phyloP scores from a whole-genome alignment of 495 filamentous ascomycete genomes.

The Neurospora sp. region DNA sequence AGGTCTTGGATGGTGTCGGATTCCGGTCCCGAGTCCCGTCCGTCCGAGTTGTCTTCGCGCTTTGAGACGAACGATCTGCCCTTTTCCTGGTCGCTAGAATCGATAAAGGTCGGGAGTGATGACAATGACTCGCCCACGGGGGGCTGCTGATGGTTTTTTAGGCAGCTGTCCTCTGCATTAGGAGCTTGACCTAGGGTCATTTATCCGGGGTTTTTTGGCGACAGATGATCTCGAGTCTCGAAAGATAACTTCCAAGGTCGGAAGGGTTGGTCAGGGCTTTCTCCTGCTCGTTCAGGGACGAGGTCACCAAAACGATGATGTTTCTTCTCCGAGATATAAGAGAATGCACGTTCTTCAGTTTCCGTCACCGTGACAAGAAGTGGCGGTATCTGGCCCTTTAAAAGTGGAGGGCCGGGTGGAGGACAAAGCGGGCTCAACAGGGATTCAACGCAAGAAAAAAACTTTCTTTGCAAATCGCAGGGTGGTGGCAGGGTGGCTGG shows the following conservation, averaged over 20 bases:
- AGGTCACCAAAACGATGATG: background rate
- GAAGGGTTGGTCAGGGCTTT: background rate
- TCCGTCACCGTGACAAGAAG: background rate
- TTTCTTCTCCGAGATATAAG: background rate
- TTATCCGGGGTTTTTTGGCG: background rate
- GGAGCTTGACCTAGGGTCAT: conserved; percentile 16
- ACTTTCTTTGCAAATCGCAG: background rate
- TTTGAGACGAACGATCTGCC: background rate
- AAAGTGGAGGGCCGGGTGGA: background rate
- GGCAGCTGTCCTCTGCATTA: conserved; percentile 34
- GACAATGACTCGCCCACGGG: conserved; percentile 3
- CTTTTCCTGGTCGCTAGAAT: conserved; percentile 1
- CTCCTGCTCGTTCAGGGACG: background rate
- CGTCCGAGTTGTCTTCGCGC: background rate
- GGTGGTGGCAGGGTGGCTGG: background rate
- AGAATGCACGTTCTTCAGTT: background rate
- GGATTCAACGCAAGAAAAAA: background rate
- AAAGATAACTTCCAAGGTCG: background rate
- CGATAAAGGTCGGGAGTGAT: conserved; percentile 1
- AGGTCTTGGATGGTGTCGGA: background rate
- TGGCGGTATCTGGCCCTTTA: background rate
- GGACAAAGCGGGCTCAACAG: background rate
- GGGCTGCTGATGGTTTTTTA: conserved; percentile 27
- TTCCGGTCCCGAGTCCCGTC: conserved; percentile 1
- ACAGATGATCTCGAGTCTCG: background rate